These are phyloP conservation scores for Penicillium salamii DNA, from an alignment of 495 filamentous ascomycete species.

Conservation along the genomic window DNA sequence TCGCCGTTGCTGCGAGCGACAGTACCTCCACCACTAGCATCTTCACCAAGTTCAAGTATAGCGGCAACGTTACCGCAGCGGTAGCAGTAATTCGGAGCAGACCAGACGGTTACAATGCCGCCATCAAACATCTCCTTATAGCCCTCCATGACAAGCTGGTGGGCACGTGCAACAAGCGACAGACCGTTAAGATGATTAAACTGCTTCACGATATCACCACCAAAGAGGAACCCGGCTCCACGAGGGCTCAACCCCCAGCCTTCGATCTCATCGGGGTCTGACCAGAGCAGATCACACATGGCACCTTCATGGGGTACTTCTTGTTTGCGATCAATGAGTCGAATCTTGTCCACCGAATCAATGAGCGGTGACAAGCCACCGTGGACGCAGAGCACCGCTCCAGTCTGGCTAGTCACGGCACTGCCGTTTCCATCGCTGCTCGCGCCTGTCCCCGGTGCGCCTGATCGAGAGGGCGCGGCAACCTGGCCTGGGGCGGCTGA, in stretches of 20 bases:
- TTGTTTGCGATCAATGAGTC: conserved; percentile 92
- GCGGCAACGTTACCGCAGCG: conserved; percentile 96
- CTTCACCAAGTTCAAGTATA: conserved; percentile 88
- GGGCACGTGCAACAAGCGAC: conserved; percentile 85
- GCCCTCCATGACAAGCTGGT: conserved; percentile 98
- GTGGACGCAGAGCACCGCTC: conserved; percentile 92
- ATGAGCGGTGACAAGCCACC: conserved; percentile 89
- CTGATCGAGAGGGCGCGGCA: conserved; percentile 46
- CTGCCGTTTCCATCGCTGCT: conserved; percentile 63
- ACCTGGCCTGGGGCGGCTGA: conserved; percentile 38
- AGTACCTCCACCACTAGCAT: conserved; percentile 70
- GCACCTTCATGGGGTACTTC: conserved; percentile 98
- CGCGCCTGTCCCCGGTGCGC: conserved; percentile 77
- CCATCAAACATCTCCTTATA: conserved; percentile 99
- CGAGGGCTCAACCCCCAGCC: conserved; percentile 95
- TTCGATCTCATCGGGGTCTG: conserved; percentile 96
- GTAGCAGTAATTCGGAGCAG: conserved; percentile 97
- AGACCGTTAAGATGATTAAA: conserved; percentile 95
- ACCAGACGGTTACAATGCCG: conserved; percentile 95
- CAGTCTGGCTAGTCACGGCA: conserved; percentile 53
- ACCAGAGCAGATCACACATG: conserved; percentile 98
- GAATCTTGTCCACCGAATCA: conserved; percentile 93
- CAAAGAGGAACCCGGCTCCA: conserved; percentile 94
- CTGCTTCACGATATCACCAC: conserved; percentile 89
- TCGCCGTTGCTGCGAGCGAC: conserved; percentile 80